Evolutionary conservation across 768 basidiomycete species (phyloP), one percentile per base, ranked within the genome.

Genomic region (Crucibulum laeve): DNA sequence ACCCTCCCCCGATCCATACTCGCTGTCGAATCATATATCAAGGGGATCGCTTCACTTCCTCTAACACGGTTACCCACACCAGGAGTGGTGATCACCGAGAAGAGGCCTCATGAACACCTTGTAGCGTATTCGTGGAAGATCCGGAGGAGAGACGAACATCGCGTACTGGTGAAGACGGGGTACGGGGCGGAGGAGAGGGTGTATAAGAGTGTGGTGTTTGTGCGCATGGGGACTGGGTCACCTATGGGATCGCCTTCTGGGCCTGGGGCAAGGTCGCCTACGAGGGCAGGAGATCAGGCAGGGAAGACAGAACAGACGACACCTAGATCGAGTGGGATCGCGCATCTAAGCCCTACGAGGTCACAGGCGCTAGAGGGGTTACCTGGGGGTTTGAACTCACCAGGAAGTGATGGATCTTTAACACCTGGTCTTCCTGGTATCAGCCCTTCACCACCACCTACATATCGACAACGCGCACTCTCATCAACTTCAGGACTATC

Each of bases 1-100:
- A 73, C 80, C 28, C 65, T 94, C 15, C 87, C 90, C 3, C 73
- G 78, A 45, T 71, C 81, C 0, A 81, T 97, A 22, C 61, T 88
- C 2, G 72, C 79, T 0, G 64, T 99, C 32, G 93, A 97, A 57
- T 58, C 71, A 19, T 84, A 80, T 52, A 71, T 91, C 52, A 88
- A 87, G 66, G 68, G 69, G 33, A 67, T 71, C 24, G 56, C 81
- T 0, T 76, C 86, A 0, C 61, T 85, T 23, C 88, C 90, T 13
- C 69, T 83, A 40, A 77, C 80, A 30, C 74, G 86, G 35, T 60
- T 84, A 11, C 95, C 95, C 2, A 63, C 82, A 2, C 65, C 79
- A 4, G 83, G 81, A 1, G 47, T 89, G 50, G 65, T 82, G 5
- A 56, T 86, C 33, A 71, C 69, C 10, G 78, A 80, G 47, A 71